Percentiles rank a stretch among this genome's conserved stretches.
phyloP scores from a whole-genome alignment of 2,329 filamentous ascomycete species.

The Penicillium sp. region DNA sequence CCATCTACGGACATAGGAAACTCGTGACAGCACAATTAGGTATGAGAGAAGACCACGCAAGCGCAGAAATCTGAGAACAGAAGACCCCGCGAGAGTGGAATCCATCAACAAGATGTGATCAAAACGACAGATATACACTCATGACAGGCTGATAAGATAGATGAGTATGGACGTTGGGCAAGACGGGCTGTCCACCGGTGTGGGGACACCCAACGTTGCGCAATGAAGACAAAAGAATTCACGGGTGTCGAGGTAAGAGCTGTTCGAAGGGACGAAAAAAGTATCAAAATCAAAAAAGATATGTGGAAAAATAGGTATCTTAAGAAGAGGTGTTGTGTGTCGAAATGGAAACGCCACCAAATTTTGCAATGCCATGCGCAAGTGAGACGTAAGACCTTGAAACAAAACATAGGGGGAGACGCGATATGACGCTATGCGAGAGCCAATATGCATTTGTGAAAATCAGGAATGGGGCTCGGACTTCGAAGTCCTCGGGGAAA shows the following conservation, averaged over 20 bases:
- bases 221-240: conserved; percentile 4
- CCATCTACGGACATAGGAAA: conserved; percentile 38
- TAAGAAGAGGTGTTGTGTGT: conserved; percentile 20
- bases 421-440: conserved; percentile 42
- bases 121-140: conserved; percentile 26
- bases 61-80: conserved; percentile 3
- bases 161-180: conserved; percentile 1
- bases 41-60: conserved; percentile 18
- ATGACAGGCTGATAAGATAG: conserved; percentile 16
- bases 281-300: conserved; percentile 22
- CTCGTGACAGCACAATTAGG: conserved; percentile 32
- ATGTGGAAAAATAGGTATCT: conserved; percentile 41
- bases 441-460: conserved; percentile 36
- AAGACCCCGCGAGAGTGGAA: background rate
- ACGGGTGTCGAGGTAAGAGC: conserved; percentile 7
- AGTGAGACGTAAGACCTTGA: conserved; percentile 30
- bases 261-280: conserved; percentile 13
- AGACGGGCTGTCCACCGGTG: background rate
- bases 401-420: conserved; percentile 27
- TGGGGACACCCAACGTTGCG: conserved; percentile 1
- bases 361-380: conserved; percentile 41
- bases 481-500: conserved; percentile 25
- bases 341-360: conserved; percentile 39
- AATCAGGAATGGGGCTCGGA: conserved; percentile 30
- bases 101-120: conserved; percentile 9